Conservation (phyloP, 208 protist genomes). For the Trypanosoma rangeli region DNA sequence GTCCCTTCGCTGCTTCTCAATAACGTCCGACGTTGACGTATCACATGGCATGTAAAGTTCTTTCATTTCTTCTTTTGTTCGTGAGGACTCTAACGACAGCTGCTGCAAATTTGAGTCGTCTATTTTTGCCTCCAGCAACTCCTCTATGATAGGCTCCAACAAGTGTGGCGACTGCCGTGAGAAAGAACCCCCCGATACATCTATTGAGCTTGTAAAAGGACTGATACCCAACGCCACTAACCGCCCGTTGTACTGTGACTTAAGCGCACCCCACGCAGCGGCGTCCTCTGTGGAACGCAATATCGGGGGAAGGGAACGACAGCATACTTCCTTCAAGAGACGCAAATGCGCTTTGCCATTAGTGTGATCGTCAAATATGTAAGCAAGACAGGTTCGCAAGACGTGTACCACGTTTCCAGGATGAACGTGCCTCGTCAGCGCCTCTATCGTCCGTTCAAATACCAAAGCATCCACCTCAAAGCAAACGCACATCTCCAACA, state of each 20-base stretch:
- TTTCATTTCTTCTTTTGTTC: not conserved
- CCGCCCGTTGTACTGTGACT: not conserved
- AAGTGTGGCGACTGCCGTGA: not conserved
- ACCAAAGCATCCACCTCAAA: not conserved
- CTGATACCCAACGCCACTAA: not conserved
- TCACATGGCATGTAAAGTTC: no score
- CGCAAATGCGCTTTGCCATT: not conserved
- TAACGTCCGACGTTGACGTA: not conserved
- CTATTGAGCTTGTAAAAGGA: not conserved
- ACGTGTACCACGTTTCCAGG: not conserved
- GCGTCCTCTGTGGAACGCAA: not conserved
- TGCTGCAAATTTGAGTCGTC: no score
- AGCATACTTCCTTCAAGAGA: conserved; percentile 3
- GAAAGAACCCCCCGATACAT: not conserved
- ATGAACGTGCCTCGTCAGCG: not conserved
- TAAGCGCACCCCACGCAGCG: not conserved
- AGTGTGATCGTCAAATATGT: not conserved
- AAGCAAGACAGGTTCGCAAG: not conserved
- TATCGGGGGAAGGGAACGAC: not conserved
- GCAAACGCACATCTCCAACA: not conserved
- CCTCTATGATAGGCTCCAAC: no score
- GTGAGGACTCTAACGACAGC: not conserved
- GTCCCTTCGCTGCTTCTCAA: not conserved
- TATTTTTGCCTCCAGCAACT: not conserved
- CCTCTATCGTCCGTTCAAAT: not conserved